phyloP scores from a whole-genome alignment of 495 filamentous ascomycete genomes.

The Gamarada debralockiae region DNA sequence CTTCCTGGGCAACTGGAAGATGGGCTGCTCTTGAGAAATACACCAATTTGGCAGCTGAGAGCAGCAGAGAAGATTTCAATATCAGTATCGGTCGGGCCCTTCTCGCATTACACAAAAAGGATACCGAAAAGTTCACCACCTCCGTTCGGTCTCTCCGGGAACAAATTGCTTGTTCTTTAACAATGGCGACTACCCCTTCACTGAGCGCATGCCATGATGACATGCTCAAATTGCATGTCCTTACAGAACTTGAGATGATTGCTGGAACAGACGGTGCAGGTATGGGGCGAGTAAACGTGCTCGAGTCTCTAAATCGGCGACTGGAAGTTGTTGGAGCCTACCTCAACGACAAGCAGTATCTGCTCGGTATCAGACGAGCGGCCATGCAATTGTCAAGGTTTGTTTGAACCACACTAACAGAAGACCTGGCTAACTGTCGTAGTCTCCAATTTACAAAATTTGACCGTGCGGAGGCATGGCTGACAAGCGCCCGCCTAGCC shows the following conservation, averaged over 20 bases:
- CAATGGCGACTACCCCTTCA: conserved; percentile 68
- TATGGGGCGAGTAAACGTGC: conserved; percentile 38
- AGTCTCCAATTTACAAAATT: conserved; percentile 50
- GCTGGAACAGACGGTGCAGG: conserved; percentile 35
- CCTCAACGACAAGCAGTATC: conserved; percentile 85
- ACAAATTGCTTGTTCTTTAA: conserved; percentile 67
- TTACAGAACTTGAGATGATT: conserved; percentile 84
- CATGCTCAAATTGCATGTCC: conserved; percentile 78
- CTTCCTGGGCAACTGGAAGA: conserved; percentile 81
- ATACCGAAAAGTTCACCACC: conserved; percentile 50
- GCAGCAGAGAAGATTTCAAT: conserved; percentile 71
- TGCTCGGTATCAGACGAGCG: conserved; percentile 83
- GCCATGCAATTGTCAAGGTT: conserved; percentile 59
- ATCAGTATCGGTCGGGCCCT: conserved; percentile 73
- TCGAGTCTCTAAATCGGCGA: conserved; percentile 64
- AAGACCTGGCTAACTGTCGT: conserved; percentile 2
- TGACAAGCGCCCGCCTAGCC: conserved; percentile 79
- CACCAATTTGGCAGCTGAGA: conserved; percentile 48
- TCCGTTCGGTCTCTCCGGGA: conserved; percentile 63
- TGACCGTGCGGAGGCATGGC: conserved; percentile 80
- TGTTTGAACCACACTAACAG: conserved; percentile 14
- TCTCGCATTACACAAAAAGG: conserved; percentile 54
- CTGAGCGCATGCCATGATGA: conserved; percentile 76
- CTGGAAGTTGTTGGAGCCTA: conserved; percentile 83
- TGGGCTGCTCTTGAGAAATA: conserved; percentile 75